These are phyloP conservation scores for Epichloe amarillans DNA, from an alignment of 2,329 filamentous ascomycete genomes.

Conservation along the genomic window DNA sequence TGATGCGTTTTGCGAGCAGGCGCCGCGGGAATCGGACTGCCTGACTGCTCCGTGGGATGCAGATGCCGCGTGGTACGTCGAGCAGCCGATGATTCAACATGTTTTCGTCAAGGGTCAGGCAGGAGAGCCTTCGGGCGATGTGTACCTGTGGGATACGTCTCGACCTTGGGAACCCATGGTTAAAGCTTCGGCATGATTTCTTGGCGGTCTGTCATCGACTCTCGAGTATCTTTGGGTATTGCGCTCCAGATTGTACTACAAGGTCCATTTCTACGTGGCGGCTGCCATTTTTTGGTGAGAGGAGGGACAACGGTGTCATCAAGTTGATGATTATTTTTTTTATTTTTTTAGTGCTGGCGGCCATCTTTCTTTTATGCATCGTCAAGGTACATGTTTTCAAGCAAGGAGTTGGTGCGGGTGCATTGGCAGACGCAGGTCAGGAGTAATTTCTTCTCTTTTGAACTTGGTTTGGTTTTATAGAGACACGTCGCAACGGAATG, in stretches of 20 bases:
- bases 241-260: neutral
- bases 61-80: neutral
- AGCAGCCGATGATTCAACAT: conserved; percentile 16
- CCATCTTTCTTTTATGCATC: neutral
- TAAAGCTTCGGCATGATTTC: conserved; percentile 20
- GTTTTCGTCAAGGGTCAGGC: conserved; percentile 23
- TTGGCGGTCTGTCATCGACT: neutral
- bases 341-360: neutral
- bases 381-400: neutral
- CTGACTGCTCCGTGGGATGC: conserved; percentile 8
- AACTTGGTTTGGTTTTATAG: neutral
- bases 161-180: conserved; percentile 30
- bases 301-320: neutral
- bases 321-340: neutral
- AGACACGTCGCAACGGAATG: neutral
- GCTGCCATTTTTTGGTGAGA: neutral
- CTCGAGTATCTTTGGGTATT: neutral
- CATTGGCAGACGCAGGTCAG: neutral
- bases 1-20: conserved; percentile 19
- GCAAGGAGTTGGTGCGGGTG: conserved; percentile 1
- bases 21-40: conserved; percentile 13
- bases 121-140: conserved; percentile 19
- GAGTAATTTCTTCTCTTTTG: neutral
- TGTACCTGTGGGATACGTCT: conserved; percentile 28
- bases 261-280: neutral